A percentile compares a stretch with the other conserved stretches of the same genome.
These are phyloP conservation scores for Eucalyptus sideroxylon DNA, from an alignment of 345 rosid genomes.

Conservation along the genomic window DNA sequence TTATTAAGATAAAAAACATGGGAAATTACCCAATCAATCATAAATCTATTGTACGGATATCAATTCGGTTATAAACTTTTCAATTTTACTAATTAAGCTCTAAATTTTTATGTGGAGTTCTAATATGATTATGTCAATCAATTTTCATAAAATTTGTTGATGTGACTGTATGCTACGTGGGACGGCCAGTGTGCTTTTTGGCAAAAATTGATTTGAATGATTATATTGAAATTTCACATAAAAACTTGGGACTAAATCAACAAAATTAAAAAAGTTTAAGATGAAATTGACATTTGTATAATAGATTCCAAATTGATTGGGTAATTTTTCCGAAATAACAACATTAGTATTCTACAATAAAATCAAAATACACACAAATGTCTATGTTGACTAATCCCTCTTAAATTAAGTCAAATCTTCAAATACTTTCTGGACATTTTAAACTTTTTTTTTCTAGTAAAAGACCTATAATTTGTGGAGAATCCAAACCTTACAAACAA, in stretches of 20 bases:
- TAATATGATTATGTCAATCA: background rate
- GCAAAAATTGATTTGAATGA: background rate
- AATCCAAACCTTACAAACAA: background rate
- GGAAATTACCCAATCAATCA: background rate
- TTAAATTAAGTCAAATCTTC: background rate
- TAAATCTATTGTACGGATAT: background rate
- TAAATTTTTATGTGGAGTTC: background rate
- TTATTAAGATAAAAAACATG: background rate
- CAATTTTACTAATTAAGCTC: background rate
- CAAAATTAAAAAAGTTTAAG: background rate
- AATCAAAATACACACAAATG: background rate
- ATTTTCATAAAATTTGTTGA: background rate
- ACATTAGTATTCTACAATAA: background rate
- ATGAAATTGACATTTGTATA: background rate
- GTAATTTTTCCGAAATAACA: background rate
- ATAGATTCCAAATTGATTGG: background rate
- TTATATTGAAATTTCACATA: background rate
- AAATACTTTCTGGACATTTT: background rate
- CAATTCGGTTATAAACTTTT: background rate
- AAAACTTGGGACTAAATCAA: background rate
- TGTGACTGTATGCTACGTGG: background rate
- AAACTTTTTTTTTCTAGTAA: background rate
- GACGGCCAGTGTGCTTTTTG: rapidly evolving
- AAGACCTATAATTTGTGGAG: background rate
- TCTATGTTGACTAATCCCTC: background rate